These are phyloP conservation scores for Kodamaea derodonti DNA, from an alignment of 1,139 yeast genomes.

Conservation along the genomic window DNA sequence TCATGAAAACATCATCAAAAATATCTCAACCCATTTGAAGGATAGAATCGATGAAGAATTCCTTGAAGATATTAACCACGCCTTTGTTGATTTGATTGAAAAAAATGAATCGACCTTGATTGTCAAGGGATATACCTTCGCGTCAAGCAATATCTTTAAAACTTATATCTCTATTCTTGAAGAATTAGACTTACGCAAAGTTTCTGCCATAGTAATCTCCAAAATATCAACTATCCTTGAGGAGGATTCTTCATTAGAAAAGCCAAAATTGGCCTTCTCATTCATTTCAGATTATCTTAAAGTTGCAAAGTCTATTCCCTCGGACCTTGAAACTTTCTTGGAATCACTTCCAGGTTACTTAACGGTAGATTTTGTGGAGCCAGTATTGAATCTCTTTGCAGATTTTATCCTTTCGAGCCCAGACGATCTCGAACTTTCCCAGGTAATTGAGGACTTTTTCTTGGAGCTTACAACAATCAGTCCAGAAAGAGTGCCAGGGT, in stretches of 20 bases:
- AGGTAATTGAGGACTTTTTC: constrained; percentile 29
- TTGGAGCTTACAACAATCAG: constrained; percentile 19
- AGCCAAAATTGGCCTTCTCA: constrained; percentile 13
- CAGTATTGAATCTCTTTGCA: constrained; percentile 21
- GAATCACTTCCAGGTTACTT: constrained; percentile 25
- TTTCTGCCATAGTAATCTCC: constrained; percentile 19
- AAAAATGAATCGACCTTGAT: constrained; percentile 3
- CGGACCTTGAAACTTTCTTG: constrained; percentile 10
- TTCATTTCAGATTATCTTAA: constrained; percentile 9
- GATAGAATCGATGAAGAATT: constrained; percentile 2
- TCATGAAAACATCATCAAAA: constrained; percentile 2
- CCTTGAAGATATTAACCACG: constrained; percentile 7
- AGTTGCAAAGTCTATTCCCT: constrained; percentile 2
- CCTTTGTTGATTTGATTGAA: constrained; percentile 5
- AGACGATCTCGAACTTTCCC: constrained; percentile 12
- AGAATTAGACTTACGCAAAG: constrained; percentile 10
- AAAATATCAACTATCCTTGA: constrained; percentile 18
- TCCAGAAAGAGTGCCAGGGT: constrained; percentile 5
- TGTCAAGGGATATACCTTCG: constrained; percentile 8
- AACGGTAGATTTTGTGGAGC: constrained; percentile 23
- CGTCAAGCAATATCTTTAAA: constrained; percentile 6
- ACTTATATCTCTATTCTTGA: constrained; percentile 8
- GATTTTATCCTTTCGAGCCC: constrained; percentile 5
- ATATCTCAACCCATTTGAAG: constrained; percentile 2
- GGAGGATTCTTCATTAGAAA: constrained; percentile 14